These are phyloP conservation scores for Geotrichum cucujoidarum DNA, from an alignment of 1,139 yeast genomes.

Conservation along the genomic window DNA sequence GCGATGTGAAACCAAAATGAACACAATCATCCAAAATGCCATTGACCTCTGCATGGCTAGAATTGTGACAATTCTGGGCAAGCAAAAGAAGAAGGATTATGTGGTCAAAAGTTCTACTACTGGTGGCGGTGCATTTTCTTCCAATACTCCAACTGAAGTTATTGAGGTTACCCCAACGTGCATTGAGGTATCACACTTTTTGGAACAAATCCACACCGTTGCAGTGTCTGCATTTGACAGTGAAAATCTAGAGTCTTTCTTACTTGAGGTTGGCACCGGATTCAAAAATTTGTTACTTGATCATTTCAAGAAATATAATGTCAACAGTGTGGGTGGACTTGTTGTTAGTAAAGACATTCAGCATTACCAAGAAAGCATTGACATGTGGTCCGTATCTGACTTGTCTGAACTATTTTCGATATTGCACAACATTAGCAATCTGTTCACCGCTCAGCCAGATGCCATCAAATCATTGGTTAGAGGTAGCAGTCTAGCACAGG, in stretches of 20 bases:
- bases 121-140: neutral
- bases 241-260: constrained; percentile 49
- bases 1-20: constrained; percentile 65
- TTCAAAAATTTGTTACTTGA: constrained; percentile 58
- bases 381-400: constrained; percentile 61
- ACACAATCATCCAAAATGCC: constrained; percentile 58
- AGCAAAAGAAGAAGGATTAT: constrained; percentile 62
- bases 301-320: constrained; percentile 72
- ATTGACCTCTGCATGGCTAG: constrained; percentile 40
- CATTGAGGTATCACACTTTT: constrained; percentile 53
- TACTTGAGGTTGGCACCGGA: constrained; percentile 56
- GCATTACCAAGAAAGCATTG: constrained; percentile 68
- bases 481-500: constrained; percentile 70
- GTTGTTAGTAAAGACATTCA: constrained; percentile 78
- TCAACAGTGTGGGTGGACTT: constrained; percentile 78
- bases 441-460: constrained; percentile 69
- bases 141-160: constrained; percentile 31
- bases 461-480: constrained; percentile 72
- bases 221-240: constrained; percentile 44
- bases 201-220: constrained; percentile 40
- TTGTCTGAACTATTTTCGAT: constrained; percentile 66
- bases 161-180: constrained; percentile 59
- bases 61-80: constrained; percentile 44
- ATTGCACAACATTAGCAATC: constrained; percentile 75
- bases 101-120: constrained; percentile 39